phyloP scores from a whole-genome alignment of 768 basidiomycete species.

The Russula dissimulans region DNA sequence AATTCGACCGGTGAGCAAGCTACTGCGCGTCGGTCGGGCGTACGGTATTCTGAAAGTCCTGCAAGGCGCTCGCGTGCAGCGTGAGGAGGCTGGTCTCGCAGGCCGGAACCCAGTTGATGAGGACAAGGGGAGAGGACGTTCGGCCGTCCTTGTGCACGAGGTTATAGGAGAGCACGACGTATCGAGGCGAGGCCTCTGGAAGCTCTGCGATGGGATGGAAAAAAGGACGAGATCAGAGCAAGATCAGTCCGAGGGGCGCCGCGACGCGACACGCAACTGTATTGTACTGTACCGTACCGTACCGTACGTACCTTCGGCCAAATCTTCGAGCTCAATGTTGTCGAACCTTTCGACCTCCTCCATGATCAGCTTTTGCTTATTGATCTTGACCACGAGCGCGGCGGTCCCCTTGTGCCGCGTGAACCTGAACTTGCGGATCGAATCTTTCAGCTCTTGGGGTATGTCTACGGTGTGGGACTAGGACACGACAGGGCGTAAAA shows the following conservation, averaged over 20 bases:
- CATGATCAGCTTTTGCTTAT: slow-evolving; percentile 73
- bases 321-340: slow-evolving; percentile 67
- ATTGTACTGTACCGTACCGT: too few species aligned
- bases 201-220: slow-evolving; percentile 43
- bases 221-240: neutral
- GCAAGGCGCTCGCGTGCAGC: slow-evolving; percentile 72
- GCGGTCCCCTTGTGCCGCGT: slow-evolving; percentile 55
- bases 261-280: too few species aligned
- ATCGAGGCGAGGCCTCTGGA: slow-evolving; percentile 81
- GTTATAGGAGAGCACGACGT: slow-evolving; percentile 77
- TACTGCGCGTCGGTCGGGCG: neutral
- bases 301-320: slow-evolving; percentile 61
- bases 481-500: neutral
- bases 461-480: slow-evolving; percentile 80
- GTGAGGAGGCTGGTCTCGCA: slow-evolving; percentile 67
- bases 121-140: slow-evolving; percentile 73
- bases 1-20: neutral
- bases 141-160: slow-evolving; percentile 74
- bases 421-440: slow-evolving; percentile 78
- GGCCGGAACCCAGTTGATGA: slow-evolving; percentile 85
- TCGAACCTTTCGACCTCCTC: slow-evolving; percentile 77
- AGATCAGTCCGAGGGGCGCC: too few species aligned
- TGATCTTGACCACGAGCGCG: slow-evolving; percentile 84
- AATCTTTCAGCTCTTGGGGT: slow-evolving; percentile 64
- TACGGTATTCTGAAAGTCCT: slow-evolving; percentile 74